Percentiles rank a stretch among this genome's conserved stretches.
Evolutionary conservation across 768 basidiomycete species (phyloP).

Genomic region (Sarcodon sp.): DNA sequence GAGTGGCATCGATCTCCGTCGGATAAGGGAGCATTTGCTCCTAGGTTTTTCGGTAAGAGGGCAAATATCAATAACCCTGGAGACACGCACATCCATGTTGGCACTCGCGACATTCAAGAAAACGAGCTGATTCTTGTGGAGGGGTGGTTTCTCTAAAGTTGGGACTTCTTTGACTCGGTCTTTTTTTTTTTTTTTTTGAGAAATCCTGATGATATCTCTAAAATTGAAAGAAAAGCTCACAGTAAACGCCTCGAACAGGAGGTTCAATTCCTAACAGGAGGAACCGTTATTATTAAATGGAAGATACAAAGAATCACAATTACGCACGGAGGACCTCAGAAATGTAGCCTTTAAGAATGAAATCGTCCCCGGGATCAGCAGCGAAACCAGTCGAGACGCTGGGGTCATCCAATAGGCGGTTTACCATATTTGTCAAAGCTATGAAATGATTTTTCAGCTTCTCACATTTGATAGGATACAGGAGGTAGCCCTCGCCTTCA

Average conservation of each 20-base stretch:
- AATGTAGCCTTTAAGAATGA: slow-evolving; percentile 44
- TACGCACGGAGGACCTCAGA: slow-evolving; percentile 51
- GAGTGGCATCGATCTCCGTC: slow-evolving; percentile 25
- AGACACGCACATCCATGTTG: slow-evolving; percentile 38
- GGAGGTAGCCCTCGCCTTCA: no score
- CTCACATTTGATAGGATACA: no score
- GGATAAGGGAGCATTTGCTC: slow-evolving; percentile 37
- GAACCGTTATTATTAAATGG: no score
- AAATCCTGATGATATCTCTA: no score
- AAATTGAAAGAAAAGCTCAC: no score
- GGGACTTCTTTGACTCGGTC: no score
- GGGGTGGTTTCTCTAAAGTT: slow-evolving; percentile 21
- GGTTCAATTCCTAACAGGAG: slow-evolving; percentile 33
- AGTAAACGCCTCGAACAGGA: slow-evolving; percentile 57
- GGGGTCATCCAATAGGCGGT: neutral
- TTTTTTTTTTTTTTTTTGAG: no score
- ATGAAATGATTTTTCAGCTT: slow-evolving; percentile 8
- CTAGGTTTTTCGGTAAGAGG: slow-evolving; percentile 17
- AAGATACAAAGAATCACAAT: no score
- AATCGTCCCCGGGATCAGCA: slow-evolving; percentile 17
- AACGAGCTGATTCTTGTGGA: slow-evolving; percentile 37
- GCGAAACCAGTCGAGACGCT: slow-evolving; percentile 21
- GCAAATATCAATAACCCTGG: neutral
- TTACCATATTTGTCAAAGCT: slow-evolving; percentile 1
- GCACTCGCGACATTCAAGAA: slow-evolving; percentile 54